Evolutionary conservation across 495 filamentous ascomycete genomes (phyloP), one percentile per base, ranked within the genome.

Genomic region (Bacidia gigantensis): DNA sequence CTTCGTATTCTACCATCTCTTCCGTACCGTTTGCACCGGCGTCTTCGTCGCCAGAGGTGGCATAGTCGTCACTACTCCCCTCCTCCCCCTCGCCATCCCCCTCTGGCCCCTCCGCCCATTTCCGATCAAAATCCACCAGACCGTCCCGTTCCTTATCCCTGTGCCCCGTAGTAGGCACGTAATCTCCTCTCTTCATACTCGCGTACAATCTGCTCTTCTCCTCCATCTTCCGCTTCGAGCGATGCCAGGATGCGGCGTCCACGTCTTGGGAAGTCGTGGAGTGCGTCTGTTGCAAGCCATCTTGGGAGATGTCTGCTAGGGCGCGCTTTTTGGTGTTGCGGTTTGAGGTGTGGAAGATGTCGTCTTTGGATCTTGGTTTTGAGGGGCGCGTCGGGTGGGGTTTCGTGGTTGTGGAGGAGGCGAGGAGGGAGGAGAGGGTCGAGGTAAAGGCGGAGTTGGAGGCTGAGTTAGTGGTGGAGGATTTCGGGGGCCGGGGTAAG

Each of bases 121-220:
- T 98, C 41, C 80, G 72, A 66, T 96, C 89, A 62, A 97, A 98
- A 69, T 98, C 92, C 0, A 98, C 82, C 20, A 90, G 67, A 9
- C 66, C 77, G 59, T 75, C 62, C 1, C 60, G 60, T 2, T 65
- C 70, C 39, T 63, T 61, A 46, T 65, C 67, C 7, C 51, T 56
- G 2, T 43, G 38, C 0, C 55, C 50, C 17, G 32, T 32, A n/a
- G 2, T 32, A 3, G 65, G 67, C 48, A 73, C 75, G 67, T 69
- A 79, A 54, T 78, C 87, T 53, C 76, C 84, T 52, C 82, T 70
- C 65, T 90, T 89, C 81, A 98, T 79, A 44, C 83, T 78, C 0
- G 82, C 77, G 66, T 98, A 98, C 18, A 89, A 62, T 2, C 81
- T 75, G 41, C 82, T 86, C 65, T 98, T 98, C 65, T 87, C 80